Evolutionary conservation across 768 basidiomycete species (phyloP), one percentile per base, ranked within the genome.

Genomic region (Lactarius hatsudake): DNA sequence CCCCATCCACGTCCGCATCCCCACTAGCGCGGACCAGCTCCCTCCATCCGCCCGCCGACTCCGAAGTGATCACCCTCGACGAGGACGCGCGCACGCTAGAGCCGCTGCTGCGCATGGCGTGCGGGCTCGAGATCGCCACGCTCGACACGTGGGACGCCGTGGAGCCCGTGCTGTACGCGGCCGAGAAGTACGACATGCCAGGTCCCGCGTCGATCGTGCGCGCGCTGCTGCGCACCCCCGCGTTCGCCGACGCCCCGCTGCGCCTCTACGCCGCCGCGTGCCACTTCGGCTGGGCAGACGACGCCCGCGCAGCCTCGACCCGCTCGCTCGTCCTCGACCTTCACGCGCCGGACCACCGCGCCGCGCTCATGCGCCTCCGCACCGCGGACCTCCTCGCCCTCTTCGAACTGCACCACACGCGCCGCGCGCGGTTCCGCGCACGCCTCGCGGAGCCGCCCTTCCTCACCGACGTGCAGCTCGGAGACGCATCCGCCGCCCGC

Each of bases 161-260:
- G 61, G 87, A 89, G 63, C 74, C 80, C 4, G 71, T 89, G n/a
- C 76, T 89, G 15, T 85, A 81, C 62, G 85, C 86, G 0, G 83
- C 87, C 0, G 87, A 89, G 72, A 88, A 87, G 72, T 89, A 89
- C 73, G 87, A 88, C 42, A 89, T 87, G 84, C 82, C 84, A 0
- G 88, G 87, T 0, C 86, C 87, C 1, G 77, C 80, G 65, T 86
- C 85, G 7, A 82, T 88, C 69, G 75, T 88, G 59, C 85, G 86
- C 45, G 81, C 85, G 40, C 79, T 85, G n/a, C 77, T 85, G 62
- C 80, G 82, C 73, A 83, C 83, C 0, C 83, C 82, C 1, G 76
- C 81, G 0, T 78, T 88, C 51, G 75, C 83, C 28, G 77, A 79
- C 43, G 76, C 84, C 54, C 82, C 86, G 0, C 76, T 87, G 20